A percentile compares a stretch with the other conserved stretches of the same genome.
phyloP scores from a whole-genome alignment of 2,329 filamentous ascomycete species.

The Ascochyta koolunga region DNA sequence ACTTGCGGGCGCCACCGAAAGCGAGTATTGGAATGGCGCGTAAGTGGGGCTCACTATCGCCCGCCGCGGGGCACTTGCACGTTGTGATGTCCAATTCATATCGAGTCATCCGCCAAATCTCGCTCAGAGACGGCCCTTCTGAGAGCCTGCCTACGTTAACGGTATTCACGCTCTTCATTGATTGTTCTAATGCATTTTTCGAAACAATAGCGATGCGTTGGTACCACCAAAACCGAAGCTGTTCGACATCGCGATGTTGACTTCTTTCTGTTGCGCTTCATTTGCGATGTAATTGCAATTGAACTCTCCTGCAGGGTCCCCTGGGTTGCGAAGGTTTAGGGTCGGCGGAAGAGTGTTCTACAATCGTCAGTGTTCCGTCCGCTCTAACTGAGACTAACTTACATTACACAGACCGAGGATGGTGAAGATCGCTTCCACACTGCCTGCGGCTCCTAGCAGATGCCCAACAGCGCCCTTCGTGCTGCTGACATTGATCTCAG shows the following conservation, averaged over 20 bases:
- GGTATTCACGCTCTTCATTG: neutral
- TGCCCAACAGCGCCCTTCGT: slow-evolving; percentile 95
- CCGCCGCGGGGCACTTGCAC: slow-evolving; percentile 23
- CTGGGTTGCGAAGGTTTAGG: slow-evolving; percentile 74
- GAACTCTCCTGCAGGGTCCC: slow-evolving; percentile 64
- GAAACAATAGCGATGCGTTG: slow-evolving; percentile 87
- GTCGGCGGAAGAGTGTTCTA: slow-evolving; percentile 85
- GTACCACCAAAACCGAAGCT: slow-evolving; percentile 98
- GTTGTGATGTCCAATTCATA: slow-evolving; percentile 24
- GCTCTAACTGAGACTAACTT: slow-evolving; percentile 39
- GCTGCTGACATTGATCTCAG: slow-evolving; percentile 81
- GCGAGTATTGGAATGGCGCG: slow-evolving; percentile 14
- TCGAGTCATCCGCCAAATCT: slow-evolving; percentile 2
- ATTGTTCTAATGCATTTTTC: slow-evolving; percentile 46
- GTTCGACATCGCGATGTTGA: slow-evolving; percentile 83
- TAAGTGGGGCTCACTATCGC: slow-evolving; percentile 17
- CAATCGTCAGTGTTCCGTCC: slow-evolving; percentile 15
- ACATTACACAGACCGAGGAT: slow-evolving; percentile 81
- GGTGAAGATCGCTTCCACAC: slow-evolving; percentile 86
- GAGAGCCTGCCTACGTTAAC: no score
- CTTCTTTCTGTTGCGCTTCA: slow-evolving; percentile 69
- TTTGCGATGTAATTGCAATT: slow-evolving; percentile 86
- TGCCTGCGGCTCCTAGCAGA: slow-evolving; percentile 87
- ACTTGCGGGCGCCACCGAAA: slow-evolving; percentile 6
- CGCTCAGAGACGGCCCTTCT: neutral